These are phyloP conservation scores for Fusarium sp. DNA, from an alignment of 2,329 filamentous ascomycete genomes.

Conservation along the genomic window DNA sequence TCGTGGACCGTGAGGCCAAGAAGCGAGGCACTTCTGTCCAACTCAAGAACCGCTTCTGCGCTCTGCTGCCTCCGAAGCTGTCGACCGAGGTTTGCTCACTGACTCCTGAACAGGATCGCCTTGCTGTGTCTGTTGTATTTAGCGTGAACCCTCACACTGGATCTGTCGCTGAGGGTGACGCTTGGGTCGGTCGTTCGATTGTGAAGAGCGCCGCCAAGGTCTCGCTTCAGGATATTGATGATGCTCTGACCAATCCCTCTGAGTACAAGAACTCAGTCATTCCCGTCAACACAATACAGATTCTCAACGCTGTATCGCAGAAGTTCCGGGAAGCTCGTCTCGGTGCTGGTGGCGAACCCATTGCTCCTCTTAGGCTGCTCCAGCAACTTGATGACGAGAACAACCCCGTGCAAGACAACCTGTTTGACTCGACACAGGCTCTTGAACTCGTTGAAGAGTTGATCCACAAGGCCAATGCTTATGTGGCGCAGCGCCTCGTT, in stretches of 20 bases:
- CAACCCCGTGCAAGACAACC: slow-evolving; percentile 94
- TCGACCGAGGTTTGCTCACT: slow-evolving; percentile 90
- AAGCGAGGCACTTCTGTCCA: slow-evolving; percentile 98
- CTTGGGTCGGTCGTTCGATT: slow-evolving; percentile 93
- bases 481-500: slow-evolving; percentile 86
- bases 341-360: slow-evolving; percentile 79
- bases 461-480: slow-evolving; percentile 89
- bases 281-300: slow-evolving; percentile 80
- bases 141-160: slow-evolving; percentile 86
- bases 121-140: slow-evolving; percentile 94
- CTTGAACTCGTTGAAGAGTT: slow-evolving; percentile 96
- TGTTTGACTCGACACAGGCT: slow-evolving; percentile 89
- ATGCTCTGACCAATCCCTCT: slow-evolving; percentile 73
- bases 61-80: slow-evolving; percentile 89
- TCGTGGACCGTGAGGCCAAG: slow-evolving; percentile 96
- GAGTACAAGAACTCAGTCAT: slow-evolving; percentile 73
- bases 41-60: slow-evolving; percentile 85
- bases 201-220: slow-evolving; percentile 92
- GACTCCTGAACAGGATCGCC: slow-evolving; percentile 84
- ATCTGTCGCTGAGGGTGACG: slow-evolving; percentile 82
- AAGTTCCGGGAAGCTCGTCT: slow-evolving; percentile 92
- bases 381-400: slow-evolving; percentile 98
- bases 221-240: slow-evolving; percentile 86
- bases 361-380: slow-evolving; percentile 86
- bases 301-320: slow-evolving; percentile 82